phyloP scores from a whole-genome alignment of 495 filamentous ascomycete genomes.

The Penicillium paradoxum region DNA sequence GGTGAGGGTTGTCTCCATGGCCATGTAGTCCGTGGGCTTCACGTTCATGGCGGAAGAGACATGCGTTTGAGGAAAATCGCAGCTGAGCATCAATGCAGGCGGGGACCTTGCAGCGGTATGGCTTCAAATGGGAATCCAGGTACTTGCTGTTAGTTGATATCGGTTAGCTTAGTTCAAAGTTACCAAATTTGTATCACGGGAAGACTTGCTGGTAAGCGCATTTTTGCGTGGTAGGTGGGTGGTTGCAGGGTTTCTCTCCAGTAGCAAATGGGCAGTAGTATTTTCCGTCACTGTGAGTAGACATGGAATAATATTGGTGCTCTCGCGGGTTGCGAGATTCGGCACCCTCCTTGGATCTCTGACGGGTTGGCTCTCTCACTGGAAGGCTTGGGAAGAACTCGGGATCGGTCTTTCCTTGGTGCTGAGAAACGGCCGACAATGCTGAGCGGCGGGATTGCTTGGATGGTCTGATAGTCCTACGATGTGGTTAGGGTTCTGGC shows the following conservation, averaged over 20 bases:
- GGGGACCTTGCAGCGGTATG: slow-evolving; percentile 81
- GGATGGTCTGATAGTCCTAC: slow-evolving; percentile 38
- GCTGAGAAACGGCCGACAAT: slow-evolving; percentile 29
- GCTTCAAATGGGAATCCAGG: slow-evolving; percentile 89
- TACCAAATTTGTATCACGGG: slow-evolving; percentile 4
- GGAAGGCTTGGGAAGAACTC: slow-evolving; percentile 39
- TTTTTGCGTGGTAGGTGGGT: slow-evolving; percentile 86
- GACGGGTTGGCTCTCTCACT: slow-evolving; percentile 34
- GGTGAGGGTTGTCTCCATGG: slow-evolving; percentile 83
- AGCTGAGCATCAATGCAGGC: slow-evolving; percentile 66
- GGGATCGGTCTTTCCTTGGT: slow-evolving; percentile 34
- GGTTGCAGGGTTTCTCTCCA: slow-evolving; percentile 67
- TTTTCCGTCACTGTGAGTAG: slow-evolving; percentile 65
- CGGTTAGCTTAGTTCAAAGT: slow-evolving; percentile 27
- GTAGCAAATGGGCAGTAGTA: slow-evolving; percentile 85
- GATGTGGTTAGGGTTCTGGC: slow-evolving; percentile 13
- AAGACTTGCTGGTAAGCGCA: slow-evolving; percentile 89
- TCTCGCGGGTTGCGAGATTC: slow-evolving; percentile 63
- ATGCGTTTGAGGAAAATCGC: slow-evolving; percentile 86
- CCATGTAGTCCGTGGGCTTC: slow-evolving; percentile 94
- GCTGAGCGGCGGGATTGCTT: slow-evolving; percentile 36
- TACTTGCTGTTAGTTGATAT: slow-evolving; percentile 65
- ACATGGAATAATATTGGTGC: slow-evolving; percentile 72
- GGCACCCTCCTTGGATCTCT: slow-evolving; percentile 44
- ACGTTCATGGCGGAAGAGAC: slow-evolving; percentile 88